Evolutionary conservation across 148 eudicot genomes (phyloP).

Genomic region (Rhododendron simsii): DNA sequence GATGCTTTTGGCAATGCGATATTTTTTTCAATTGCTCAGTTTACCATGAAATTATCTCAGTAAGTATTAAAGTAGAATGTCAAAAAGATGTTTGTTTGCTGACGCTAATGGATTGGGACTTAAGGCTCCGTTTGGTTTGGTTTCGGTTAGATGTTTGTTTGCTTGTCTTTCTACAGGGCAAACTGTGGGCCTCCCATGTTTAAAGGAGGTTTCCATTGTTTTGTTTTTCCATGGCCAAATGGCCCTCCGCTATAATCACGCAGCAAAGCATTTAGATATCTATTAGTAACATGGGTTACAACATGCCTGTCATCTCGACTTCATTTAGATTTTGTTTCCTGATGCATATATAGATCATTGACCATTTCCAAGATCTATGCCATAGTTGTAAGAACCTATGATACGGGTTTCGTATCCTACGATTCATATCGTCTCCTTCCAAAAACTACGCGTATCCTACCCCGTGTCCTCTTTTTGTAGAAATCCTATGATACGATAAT

Average conservation of each 20-base stretch:
- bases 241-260: constrained; percentile 3
- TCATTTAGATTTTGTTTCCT: background rate
- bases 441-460: too few species aligned
- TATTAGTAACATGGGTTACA: background rate
- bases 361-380: background rate
- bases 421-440: background rate
- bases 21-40: background rate
- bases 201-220: background rate
- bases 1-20: background rate
- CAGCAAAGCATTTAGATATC: constrained; percentile 3
- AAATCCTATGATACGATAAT: background rate
- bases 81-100: background rate
- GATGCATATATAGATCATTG: background rate
- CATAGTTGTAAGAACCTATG: background rate
- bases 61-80: background rate
- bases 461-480: background rate
- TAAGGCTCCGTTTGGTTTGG: background rate
- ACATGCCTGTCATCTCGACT: background rate
- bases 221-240: constrained; percentile 2
- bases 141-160: background rate
- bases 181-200: background rate
- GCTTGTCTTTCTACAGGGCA: constrained; percentile 4
- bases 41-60: background rate
- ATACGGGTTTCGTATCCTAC: background rate
- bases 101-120: background rate